Evolutionary conservation across 2,329 filamentous ascomycete genomes (phyloP).

Genomic region (Colletotrichum chlorophyti): DNA sequence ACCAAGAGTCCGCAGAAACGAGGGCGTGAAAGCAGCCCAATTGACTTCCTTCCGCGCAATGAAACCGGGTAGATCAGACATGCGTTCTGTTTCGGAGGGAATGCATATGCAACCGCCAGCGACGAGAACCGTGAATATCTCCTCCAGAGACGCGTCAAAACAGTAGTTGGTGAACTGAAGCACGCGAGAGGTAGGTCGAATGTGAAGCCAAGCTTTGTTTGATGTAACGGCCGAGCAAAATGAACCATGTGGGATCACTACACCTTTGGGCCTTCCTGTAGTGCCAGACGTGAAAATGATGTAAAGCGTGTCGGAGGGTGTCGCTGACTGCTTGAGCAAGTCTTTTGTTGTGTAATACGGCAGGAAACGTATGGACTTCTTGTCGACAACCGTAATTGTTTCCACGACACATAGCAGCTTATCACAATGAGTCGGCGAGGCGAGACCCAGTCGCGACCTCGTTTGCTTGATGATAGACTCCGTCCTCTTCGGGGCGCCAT

Average conservation of each 20-base stretch:
- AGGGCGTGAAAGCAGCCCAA: conserved; percentile 63
- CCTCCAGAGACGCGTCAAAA: conserved; percentile 58
- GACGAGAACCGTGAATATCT: conserved; percentile 58
- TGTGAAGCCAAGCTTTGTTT: conserved; percentile 15
- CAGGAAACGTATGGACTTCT: not conserved
- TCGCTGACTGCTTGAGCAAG: not conserved
- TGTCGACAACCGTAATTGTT: not conserved
- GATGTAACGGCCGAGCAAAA: conserved; percentile 32
- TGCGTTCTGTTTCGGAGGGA: conserved; percentile 45
- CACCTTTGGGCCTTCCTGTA: conserved; percentile 57
- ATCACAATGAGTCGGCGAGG: not conserved
- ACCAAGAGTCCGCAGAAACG: conserved; percentile 56
- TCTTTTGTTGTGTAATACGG: not conserved
- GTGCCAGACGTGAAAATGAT: conserved; percentile 62
- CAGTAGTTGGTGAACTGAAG: conserved; percentile 58
- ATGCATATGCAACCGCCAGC: conserved; percentile 49
- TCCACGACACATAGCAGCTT: not conserved
- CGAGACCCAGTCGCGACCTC: not conserved
- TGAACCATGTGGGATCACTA: conserved; percentile 43
- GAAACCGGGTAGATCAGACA: conserved; percentile 54
- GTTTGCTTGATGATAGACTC: conserved; percentile 15
- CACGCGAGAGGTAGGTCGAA: not conserved
- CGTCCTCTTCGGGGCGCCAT: not conserved
- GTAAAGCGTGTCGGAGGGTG: conserved; percentile 27
- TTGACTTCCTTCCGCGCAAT: conserved; percentile 58